A percentile compares a stretch with the other conserved stretches of the same genome.
Conservation (phyloP, 1,139 yeast species). For the Zygoascus hellenicus region DNA sequence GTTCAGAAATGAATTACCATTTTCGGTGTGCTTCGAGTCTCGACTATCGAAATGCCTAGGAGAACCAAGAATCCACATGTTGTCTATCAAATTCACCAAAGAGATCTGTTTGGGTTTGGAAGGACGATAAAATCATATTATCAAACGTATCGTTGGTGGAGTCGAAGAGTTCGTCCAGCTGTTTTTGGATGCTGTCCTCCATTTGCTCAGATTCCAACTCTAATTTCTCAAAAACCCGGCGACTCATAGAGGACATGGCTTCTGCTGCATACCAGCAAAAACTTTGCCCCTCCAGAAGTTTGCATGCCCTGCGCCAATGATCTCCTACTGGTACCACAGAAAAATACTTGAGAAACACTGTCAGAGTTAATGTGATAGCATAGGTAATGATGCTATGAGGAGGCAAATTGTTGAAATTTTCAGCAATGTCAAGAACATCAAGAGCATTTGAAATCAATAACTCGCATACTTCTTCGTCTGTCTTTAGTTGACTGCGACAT, state of each 20-base stretch:
- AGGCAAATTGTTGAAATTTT: constrained; percentile 20
- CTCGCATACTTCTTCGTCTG: constrained; percentile 15
- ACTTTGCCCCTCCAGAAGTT: constrained; percentile 21
- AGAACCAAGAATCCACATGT: constrained; percentile 21
- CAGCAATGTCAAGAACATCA: constrained; percentile 24
- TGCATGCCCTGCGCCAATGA: constrained; percentile 25
- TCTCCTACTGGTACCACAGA: constrained; percentile 11
- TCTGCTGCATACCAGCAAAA: constrained; percentile 30
- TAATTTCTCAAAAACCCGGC: constrained; percentile 24
- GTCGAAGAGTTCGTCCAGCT: constrained; percentile 2
- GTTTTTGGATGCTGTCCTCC: constrained; percentile 4
- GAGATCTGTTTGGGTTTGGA: constrained; percentile 20
- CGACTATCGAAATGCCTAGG: constrained; percentile 7
- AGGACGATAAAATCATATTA: constrained; percentile 5
- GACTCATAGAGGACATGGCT: constrained; percentile 28
- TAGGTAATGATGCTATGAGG: constrained; percentile 29
- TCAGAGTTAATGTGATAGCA: constrained; percentile 26
- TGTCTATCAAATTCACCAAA: constrained; percentile 24
- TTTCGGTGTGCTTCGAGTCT: background rate
- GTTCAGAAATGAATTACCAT: background rate
- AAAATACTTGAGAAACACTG: constrained; percentile 24
- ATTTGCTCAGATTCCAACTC: constrained; percentile 19
- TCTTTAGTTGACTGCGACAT: constrained; percentile 12
- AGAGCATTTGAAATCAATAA: constrained; percentile 19
- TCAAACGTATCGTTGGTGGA: background rate